Evolutionary conservation across 2,329 filamentous ascomycete genomes (phyloP).

Genomic region (Xylaria sp.): DNA sequence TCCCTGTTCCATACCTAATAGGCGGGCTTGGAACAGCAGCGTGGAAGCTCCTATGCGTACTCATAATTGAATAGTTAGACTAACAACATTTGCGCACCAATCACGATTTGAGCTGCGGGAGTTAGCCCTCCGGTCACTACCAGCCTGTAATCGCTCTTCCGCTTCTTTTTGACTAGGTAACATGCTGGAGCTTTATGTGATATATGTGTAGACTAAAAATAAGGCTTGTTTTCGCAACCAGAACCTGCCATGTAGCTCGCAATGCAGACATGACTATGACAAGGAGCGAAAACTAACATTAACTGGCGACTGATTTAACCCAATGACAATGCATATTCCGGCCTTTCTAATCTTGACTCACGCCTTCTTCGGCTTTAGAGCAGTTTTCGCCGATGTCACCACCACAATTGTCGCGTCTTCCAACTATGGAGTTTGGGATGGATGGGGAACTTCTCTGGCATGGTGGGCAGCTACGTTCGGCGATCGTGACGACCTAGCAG

Average conservation of each 20-base stretch:
- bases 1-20: background rate
- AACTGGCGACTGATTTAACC: background rate
- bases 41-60: background rate
- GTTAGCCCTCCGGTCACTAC: background rate
- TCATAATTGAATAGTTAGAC: background rate
- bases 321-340: conserved; percentile 17
- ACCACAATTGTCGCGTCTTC: conserved; percentile 50
- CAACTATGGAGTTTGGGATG: conserved; percentile 57
- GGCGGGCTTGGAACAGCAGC: background rate
- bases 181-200: background rate
- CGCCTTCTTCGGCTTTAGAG: conserved; percentile 20
- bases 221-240: background rate
- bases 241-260: background rate
- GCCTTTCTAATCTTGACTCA: conserved; percentile 3
- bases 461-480: conserved; percentile 59
- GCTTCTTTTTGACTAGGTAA: background rate
- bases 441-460: conserved; percentile 57
- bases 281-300: background rate
- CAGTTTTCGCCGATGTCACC: conserved; percentile 45
- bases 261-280: background rate
- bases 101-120: background rate
- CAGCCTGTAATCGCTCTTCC: background rate
- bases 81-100: conserved; percentile 11
- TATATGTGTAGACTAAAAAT: background rate
- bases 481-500: conserved; percentile 54